Conservation (phyloP, 805 yeast species). For the Candida hungchunana region DNA sequence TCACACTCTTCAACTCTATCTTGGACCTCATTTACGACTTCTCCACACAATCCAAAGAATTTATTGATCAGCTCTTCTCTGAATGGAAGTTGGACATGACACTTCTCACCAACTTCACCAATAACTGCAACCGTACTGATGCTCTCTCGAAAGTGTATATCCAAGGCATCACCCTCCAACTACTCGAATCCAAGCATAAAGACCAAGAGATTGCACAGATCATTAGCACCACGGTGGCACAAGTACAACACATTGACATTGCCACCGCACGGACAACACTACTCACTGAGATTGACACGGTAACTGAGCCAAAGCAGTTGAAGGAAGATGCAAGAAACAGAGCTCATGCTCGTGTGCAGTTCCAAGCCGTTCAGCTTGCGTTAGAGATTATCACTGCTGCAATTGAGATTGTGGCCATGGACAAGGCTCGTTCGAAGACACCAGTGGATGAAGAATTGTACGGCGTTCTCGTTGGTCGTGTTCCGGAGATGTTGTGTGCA, state of each 20-base stretch:
- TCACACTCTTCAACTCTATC: conserved; percentile 45
- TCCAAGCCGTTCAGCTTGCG: conserved; percentile 64
- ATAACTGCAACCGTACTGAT: conserved; percentile 20
- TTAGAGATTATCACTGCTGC: conserved; percentile 75
- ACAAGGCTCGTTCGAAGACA: background rate
- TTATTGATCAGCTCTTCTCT: conserved; percentile 30
- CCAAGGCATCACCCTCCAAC: conserved; percentile 37
- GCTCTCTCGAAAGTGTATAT: conserved; percentile 31
- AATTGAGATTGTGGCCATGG: conserved; percentile 48
- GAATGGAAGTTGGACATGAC: conserved; percentile 20
- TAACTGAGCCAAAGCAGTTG: conserved; percentile 24
- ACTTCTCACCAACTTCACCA: conserved; percentile 12
- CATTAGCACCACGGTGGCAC: conserved; percentile 22
- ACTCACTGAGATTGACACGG: conserved; percentile 31
- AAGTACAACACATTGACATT: conserved; percentile 31
- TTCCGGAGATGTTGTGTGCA: conserved; percentile 37
- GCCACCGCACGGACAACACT: conserved; percentile 28
- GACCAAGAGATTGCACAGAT: conserved; percentile 24
- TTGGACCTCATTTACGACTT: conserved; percentile 58
- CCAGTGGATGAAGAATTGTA: conserved; percentile 9
- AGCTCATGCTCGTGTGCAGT: conserved; percentile 42
- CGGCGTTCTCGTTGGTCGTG: conserved; percentile 17
- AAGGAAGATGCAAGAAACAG: conserved; percentile 38
- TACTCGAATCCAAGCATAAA: conserved; percentile 18
- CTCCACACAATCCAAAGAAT: conserved; percentile 53